These are phyloP conservation scores for Cercospora zeina DNA, from an alignment of 2,329 filamentous ascomycete species.

Conservation along the genomic window DNA sequence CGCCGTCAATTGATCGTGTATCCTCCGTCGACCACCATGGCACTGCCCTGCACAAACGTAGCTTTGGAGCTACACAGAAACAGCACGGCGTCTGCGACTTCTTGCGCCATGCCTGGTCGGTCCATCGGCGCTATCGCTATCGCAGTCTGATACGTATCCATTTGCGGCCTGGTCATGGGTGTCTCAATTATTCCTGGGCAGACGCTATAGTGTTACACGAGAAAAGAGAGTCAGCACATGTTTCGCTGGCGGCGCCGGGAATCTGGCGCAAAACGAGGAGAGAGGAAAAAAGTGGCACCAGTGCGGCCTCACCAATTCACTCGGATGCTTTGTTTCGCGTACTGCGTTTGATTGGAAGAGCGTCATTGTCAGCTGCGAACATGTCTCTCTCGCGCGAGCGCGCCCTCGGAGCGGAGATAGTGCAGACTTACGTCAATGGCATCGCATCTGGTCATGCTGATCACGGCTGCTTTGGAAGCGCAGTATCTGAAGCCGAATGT, in stretches of 20 bases:
- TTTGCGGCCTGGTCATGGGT: conserved; percentile 47
- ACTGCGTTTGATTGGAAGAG: conserved; percentile 41
- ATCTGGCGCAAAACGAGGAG: conserved; percentile 2
- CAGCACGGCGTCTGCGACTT: conserved; percentile 51
- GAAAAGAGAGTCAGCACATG: neutral
- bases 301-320: conserved; percentile 42
- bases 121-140: conserved; percentile 43
- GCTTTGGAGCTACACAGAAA: conserved; percentile 51
- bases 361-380: conserved; percentile 11
- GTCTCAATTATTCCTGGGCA: conserved; percentile 52
- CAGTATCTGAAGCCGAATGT: conserved; percentile 39
- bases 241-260: neutral
- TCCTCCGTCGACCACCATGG: conserved; percentile 50
- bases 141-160: conserved; percentile 36
- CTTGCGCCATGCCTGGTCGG: conserved; percentile 49
- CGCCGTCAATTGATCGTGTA: conserved; percentile 47
- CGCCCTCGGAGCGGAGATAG: neutral
- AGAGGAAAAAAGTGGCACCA: neutral
- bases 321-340: conserved; percentile 49
- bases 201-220: conserved; percentile 38
- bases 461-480: conserved; percentile 51
- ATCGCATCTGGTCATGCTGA: conserved; percentile 51
- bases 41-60: conserved; percentile 50
- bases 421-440: conserved; percentile 48
- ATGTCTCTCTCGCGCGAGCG: conserved; percentile 5